Base-by-base conservation (phyloP, 1,284 basidiomycete genomes). In the Marasmius fiardii region DNA sequence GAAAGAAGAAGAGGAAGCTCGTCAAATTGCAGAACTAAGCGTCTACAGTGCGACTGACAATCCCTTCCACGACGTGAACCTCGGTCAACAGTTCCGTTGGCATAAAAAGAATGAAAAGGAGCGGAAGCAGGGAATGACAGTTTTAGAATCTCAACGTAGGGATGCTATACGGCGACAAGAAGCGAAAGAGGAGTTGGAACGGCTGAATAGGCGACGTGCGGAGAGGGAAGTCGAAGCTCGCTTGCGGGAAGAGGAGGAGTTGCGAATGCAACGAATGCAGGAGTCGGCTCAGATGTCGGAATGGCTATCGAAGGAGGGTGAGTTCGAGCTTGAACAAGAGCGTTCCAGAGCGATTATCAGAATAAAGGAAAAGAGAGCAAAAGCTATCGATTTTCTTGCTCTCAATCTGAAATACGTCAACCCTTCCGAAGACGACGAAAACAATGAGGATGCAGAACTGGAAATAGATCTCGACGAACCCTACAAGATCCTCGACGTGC, bases 391-490 rank as follows among this genome's bases (percentile, higher is more conserved):
- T 69, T 97, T 95, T 70, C 74, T 98, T 59, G 92, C 93, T 41
- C 82, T 98, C 65, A 98, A 98, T 68, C 80, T 98, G 54, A 88
- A 91, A 58, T 98, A 94, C 68, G 89, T 92, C 54, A 85, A 83
- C 60, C 82, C 81, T n/a, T 71, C 79, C 16, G 82, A 86, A 26
- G 88, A 91, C 7, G 82, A 83, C 12, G 76, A 79, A 60, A 86
- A 92, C 35, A 89, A 83, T 57, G 92, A 93, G 24, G 92, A 93
- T 59, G 85, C 90, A 43, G 93, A 93, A 12, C 80, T 99, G 51
- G 97, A 99, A 72, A 97, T 98, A 64, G 97, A 99, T 72, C 82
- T 99, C 47, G 95, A 98, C 63, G 97, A 99, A 70, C 97, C 97
- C 0, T 98, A 98, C 74, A 90, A 90, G 62, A 98, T 99, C 61